These are phyloP conservation scores for Fusarium sp. DNA, from an alignment of 2,329 filamentous ascomycete species.

Conservation along the genomic window DNA sequence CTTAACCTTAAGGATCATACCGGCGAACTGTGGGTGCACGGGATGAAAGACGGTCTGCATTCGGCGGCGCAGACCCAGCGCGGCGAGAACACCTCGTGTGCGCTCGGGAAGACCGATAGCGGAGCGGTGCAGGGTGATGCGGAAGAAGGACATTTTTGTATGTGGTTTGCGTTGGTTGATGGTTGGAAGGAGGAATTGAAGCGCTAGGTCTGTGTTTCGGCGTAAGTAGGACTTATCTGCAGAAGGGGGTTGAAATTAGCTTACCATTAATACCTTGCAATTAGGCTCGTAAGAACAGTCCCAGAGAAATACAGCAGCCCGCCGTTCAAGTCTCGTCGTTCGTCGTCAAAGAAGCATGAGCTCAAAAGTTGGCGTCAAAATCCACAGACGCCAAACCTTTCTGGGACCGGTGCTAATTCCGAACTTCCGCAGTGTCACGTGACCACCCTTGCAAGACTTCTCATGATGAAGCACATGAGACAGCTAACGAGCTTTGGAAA, in stretches of 20 bases:
- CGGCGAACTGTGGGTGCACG: slow-evolving; percentile 81
- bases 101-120: slow-evolving; percentile 88
- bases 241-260: fast-evolving
- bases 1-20: slow-evolving; percentile 94
- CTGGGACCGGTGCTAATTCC: background rate
- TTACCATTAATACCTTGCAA: slow-evolving; percentile 14
- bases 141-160: slow-evolving; percentile 79
- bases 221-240: background rate
- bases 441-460: background rate
- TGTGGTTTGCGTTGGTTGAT: background rate
- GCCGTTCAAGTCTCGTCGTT: slow-evolving; percentile 22
- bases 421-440: slow-evolving; percentile 5
- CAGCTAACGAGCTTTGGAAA: background rate
- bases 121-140: slow-evolving; percentile 89
- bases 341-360: slow-evolving; percentile 31
- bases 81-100: slow-evolving; percentile 82
- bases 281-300: background rate
- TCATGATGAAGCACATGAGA: background rate
- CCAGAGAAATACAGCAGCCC: slow-evolving; percentile 19
- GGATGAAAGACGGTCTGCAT: slow-evolving; percentile 91
- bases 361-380: slow-evolving; percentile 28
- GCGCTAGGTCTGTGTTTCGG: slow-evolving; percentile 18
- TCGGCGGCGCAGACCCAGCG: slow-evolving; percentile 86
- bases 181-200: slow-evolving; percentile 1
- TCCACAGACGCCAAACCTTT: slow-evolving; percentile 27